These are phyloP conservation scores for Musa itinerans DNA, from an alignment of 176 grass and related monocot genomes.

Conservation along the genomic window DNA sequence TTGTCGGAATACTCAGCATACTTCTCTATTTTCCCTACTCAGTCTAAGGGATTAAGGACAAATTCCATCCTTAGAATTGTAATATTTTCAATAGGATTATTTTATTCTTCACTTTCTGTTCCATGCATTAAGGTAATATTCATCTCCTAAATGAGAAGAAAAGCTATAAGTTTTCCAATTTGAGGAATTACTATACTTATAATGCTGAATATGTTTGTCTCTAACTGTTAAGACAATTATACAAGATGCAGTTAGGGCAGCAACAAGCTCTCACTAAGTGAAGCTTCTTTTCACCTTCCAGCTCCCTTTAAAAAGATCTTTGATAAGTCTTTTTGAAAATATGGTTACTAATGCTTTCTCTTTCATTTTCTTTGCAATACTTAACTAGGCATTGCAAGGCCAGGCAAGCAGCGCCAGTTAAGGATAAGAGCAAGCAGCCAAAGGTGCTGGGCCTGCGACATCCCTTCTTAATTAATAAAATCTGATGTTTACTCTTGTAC, in stretches of 20 bases:
- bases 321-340: neutral
- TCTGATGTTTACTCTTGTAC: neutral
- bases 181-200: neutral
- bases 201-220: neutral
- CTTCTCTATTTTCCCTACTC: neutral
- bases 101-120: neutral
- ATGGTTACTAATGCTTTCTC: neutral
- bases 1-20: too few species aligned
- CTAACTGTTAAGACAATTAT: neutral
- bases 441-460: conserved; percentile 36
- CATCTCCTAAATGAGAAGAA: neutral
- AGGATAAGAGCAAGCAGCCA: conserved; percentile 97
- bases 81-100: neutral
- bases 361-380: conserved; percentile 5
- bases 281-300: neutral
- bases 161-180: neutral
- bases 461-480: neutral
- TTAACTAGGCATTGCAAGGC: conserved; percentile 77
- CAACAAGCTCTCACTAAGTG: neutral
- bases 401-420: conserved; percentile 81
- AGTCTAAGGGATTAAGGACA: neutral
- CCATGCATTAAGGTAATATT: neutral
- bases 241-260: neutral
- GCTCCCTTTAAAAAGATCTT: neutral
- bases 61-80: neutral